Evolutionary conservation across 345 rosid genomes (phyloP), one percentile per base, ranked within the genome.

Genomic region (Salix dunnii): DNA sequence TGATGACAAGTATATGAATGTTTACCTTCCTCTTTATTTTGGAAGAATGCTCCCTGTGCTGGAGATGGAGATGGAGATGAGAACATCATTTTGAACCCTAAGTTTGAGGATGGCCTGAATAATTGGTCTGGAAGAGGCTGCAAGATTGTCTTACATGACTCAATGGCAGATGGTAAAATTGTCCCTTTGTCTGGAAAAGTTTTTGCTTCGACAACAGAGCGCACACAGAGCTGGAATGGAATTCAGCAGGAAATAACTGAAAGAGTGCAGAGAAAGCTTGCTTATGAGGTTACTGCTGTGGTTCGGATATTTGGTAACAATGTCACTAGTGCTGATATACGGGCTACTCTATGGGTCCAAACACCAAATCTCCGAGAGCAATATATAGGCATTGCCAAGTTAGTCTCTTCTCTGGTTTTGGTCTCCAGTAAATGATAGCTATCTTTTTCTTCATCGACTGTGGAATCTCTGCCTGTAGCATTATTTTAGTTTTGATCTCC

Each of bases 121-220:
- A 90, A 92, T 79, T 93, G 98, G 99, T 88, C 99, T 13, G 98
- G 92, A 83, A 91, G 96, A 88, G 96, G 98, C 76, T 93, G 98
- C 86, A 91, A 83, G 84, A 82, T 93, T 78, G 85, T 71, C 74
- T 81, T 91, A 67, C 96, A 90, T 78, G 97, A 93, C 61, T 90
- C 98, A 40, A 85, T 90, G 86, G 94, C 85, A 12, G 91, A 84
- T 80, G 94, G 96, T 70, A 89, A 85, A 82, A 88, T 93, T 79
- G 78, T 89, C 61, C 99, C 96, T 0, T 82, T 77, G 79, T 80
- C 90, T 27, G 97, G 98, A 58, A 91, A 88, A 49, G 84, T 77
- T 81, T 93, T 91, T 73, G 99, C 92, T 46, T 58, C 91, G 65
- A 91, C 99, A 43, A 85, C 93, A n/a, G 96, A 75, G 35, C 93